Evolutionary conservation across 2,329 filamentous ascomycete species (phyloP).

Genomic region (Neofusicoccum laricinum): DNA sequence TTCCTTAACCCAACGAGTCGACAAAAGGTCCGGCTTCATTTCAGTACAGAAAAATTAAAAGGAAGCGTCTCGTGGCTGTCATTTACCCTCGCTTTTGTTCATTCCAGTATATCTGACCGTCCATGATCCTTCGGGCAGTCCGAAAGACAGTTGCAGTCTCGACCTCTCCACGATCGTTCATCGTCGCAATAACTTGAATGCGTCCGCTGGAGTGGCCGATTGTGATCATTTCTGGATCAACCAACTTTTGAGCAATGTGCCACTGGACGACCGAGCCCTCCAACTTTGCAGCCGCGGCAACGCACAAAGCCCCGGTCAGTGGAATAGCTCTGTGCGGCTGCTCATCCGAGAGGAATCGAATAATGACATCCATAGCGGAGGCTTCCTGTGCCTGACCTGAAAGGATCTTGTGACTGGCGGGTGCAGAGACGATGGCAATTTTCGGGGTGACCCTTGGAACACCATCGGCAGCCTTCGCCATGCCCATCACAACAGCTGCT

Average conservation of each 20-base stretch:
- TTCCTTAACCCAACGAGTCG: neutral
- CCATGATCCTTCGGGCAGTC: conserved; percentile 37
- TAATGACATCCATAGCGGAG: conserved; percentile 35
- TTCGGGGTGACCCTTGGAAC: conserved; percentile 62
- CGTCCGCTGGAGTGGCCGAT: conserved; percentile 39
- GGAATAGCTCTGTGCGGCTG: conserved; percentile 46
- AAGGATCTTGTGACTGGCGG: neutral
- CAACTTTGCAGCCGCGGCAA: conserved; percentile 40
- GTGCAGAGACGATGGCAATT: conserved; percentile 51
- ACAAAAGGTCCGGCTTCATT: neutral
- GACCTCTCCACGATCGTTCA: conserved; percentile 22
- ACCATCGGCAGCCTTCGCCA: conserved; percentile 44
- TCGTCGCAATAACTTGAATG: conserved; percentile 29
- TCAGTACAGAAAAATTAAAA: too few relatives aligned
- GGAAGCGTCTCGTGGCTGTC: too few relatives aligned
- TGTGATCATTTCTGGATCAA: conserved; percentile 31
- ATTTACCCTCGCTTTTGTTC: neutral
- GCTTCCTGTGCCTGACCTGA: conserved; percentile 30
- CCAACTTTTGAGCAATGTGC: conserved; percentile 25
- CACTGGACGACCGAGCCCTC: conserved; percentile 36
- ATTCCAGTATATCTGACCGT: conserved; percentile 28
- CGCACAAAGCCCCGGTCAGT: conserved; percentile 41
- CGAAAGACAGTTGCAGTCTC: conserved; percentile 33
- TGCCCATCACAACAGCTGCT: conserved; percentile 66
- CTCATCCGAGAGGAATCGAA: conserved; percentile 43